Conservation (phyloP, 2,329 filamentous ascomycete genomes). For the Pestalotiopsis sp. region DNA sequence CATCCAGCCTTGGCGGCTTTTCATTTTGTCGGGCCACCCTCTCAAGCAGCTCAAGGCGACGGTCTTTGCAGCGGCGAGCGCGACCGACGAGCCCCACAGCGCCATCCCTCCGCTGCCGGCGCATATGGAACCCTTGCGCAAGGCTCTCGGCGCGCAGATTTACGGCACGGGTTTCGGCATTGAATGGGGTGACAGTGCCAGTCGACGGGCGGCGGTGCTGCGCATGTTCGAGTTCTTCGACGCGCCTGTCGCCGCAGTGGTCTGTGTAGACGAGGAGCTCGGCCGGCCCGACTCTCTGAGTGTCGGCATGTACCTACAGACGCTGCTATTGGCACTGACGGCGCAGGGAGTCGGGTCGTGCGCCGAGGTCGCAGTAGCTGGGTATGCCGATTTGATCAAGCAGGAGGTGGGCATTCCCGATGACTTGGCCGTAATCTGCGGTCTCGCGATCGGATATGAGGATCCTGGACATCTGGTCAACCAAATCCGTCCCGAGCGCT, state of each 20-base stretch:
- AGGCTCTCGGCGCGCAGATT: slow-evolving; percentile 2
- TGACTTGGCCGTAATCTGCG: not conserved
- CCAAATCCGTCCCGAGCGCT: not conserved
- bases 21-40: not conserved
- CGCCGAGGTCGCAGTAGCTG: slow-evolving; percentile 3
- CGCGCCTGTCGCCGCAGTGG: not conserved
- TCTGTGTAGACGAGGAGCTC: slow-evolving; percentile 2
- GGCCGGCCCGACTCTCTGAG: slow-evolving; percentile 1
- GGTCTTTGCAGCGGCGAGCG: not conserved
- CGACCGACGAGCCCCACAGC: not conserved
- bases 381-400: slow-evolving; percentile 3
- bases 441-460: not conserved
- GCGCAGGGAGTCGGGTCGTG: not conserved
- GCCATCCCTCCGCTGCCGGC: slow-evolving; percentile 4
- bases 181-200: not conserved
- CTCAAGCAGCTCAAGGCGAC: slow-evolving; percentile 1
- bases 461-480: not conserved
- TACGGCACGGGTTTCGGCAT: not conserved
- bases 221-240: slow-evolving; percentile 8
- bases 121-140: slow-evolving; percentile 1
- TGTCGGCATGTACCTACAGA: slow-evolving; percentile 6
- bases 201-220: not conserved
- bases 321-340: slow-evolving; percentile 3
- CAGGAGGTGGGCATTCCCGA: not conserved
- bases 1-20: slow-evolving; percentile 1